Base-by-base conservation (phyloP, 2,329 filamentous ascomycete genomes). In the Akanthomyces dipterigenus region DNA sequence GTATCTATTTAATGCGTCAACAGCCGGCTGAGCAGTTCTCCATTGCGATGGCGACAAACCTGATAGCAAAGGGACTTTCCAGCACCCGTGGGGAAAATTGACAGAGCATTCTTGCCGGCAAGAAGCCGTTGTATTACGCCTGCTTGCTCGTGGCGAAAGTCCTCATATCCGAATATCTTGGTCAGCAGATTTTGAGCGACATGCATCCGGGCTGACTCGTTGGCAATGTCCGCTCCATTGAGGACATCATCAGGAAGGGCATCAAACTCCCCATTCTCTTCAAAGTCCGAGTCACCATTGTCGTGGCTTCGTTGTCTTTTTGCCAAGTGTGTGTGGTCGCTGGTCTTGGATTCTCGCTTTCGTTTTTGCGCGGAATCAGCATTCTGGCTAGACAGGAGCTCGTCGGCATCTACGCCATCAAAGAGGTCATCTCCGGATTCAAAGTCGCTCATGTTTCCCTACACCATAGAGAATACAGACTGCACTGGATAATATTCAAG, bases 11-110 rank as follows among this genome's bases (percentile, higher is more conserved):
- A 8, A 16, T 18, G 24, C 36, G 54, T 56, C 42, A 56, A 0
- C 7, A 9, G 3, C 31, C 7, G 8, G 7, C 8, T 11, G 31
- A 8, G 31, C 2, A 8, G 3, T 18, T 55, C 3, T 42, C 11
- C n/a, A n/a, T n/a, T 43, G 38, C 53, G 20, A 20, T 20, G n/a
- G 5, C 1, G n/a, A 55, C 69, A 49, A 22, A 78, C 78, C 70
- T 80, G 78, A 51, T 80, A 80, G 58, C 78, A 80, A 5, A 80
- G 70, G 0, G 78, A 80, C 63, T 80, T 81, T n/a, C 78, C 78
- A 16, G 77, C 78, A 1, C 78, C 78, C 0, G 78, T 80, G 3
- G 78, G 78, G 58, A 80, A 80, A 22, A 80, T 67, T 5, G 76
- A 76, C 0, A 80, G 71, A 0, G 73, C 66, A 61, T 76, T 80